Conservation (phyloP, 306 rosid species). For the Ormosia semicastrata region DNA sequence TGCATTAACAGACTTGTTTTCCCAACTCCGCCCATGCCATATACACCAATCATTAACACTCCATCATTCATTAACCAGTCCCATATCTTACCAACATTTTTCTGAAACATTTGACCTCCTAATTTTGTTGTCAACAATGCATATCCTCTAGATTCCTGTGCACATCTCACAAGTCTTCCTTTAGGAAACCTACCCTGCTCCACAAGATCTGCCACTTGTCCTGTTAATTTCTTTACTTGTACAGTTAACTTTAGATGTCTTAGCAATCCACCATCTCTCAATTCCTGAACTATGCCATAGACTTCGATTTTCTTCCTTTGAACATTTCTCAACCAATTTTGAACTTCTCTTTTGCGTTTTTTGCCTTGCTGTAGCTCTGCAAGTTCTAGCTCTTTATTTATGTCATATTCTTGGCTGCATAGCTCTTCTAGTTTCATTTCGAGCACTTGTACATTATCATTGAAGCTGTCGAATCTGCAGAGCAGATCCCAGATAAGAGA, state of each 20-base stretch:
- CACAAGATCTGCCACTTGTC: constrained; percentile 28
- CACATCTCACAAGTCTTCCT: constrained; percentile 28
- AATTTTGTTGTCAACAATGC: constrained; percentile 26
- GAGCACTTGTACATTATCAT: constrained; percentile 5
- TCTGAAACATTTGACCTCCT: constrained; percentile 22
- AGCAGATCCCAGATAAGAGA: neutral
- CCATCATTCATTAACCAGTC: constrained; percentile 9
- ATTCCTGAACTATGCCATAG: neutral
- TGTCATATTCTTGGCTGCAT: constrained; percentile 29
- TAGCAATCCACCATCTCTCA: constrained; percentile 7
- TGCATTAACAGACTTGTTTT: constrained; percentile 35
- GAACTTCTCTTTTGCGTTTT: neutral
- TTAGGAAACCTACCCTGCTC: constrained; percentile 24
- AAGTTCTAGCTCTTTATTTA: constrained; percentile 27
- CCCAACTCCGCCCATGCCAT: constrained; percentile 44
- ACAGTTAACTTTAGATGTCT: neutral
- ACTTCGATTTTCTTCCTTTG: constrained; percentile 26
- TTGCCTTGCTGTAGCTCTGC: constrained; percentile 22
- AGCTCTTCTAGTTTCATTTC: constrained; percentile 31
- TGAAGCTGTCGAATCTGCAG: neutral
- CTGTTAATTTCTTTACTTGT: constrained; percentile 10
- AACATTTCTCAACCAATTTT: no score
- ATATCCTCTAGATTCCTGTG: constrained; percentile 23
- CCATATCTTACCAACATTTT: constrained; percentile 24
- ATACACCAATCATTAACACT: constrained; percentile 27